Evolutionary conservation across 306 rosid genomes (phyloP).

Genomic region (Lathyrus tuberosus): DNA sequence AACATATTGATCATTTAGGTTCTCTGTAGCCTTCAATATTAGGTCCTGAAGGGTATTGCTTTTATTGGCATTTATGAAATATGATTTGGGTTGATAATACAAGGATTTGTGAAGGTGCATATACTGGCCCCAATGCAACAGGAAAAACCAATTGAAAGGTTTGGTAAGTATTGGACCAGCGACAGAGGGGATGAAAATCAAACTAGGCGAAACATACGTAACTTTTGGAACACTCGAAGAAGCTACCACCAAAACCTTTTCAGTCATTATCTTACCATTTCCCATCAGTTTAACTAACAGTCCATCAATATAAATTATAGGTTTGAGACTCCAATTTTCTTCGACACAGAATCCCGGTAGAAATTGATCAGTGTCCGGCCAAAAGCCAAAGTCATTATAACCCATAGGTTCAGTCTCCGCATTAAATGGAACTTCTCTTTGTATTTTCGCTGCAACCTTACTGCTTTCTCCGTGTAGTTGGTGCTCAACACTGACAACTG

Average conservation of each 20-base stretch:
- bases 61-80: neutral
- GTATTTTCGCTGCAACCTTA: neutral
- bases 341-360: neutral
- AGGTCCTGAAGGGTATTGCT: conserved; percentile 37
- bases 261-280: neutral
- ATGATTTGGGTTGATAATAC: neutral
- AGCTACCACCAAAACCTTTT: neutral
- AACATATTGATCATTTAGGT: conserved; percentile 46
- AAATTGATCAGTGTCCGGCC: neutral
- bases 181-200: conserved; percentile 10
- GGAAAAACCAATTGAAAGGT: conserved; percentile 18
- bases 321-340: neutral
- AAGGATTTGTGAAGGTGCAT: neutral
- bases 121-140: neutral
- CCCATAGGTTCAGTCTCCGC: neutral
- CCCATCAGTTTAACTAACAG: conserved; percentile 9
- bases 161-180: neutral
- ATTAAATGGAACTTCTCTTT: neutral
- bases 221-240: conserved; percentile 5
- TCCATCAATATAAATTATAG: neutral
- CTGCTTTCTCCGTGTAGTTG: neutral
- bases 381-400: neutral
- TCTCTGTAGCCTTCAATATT: conserved; percentile 62
- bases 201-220: neutral
- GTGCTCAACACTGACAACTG: neutral